Percentiles rank a stretch among this genome's conserved stretches.
These are phyloP conservation scores for Cenchrus fungigraminus DNA, from an alignment of 176 grass and related monocot genomes.

Conservation along the genomic window DNA sequence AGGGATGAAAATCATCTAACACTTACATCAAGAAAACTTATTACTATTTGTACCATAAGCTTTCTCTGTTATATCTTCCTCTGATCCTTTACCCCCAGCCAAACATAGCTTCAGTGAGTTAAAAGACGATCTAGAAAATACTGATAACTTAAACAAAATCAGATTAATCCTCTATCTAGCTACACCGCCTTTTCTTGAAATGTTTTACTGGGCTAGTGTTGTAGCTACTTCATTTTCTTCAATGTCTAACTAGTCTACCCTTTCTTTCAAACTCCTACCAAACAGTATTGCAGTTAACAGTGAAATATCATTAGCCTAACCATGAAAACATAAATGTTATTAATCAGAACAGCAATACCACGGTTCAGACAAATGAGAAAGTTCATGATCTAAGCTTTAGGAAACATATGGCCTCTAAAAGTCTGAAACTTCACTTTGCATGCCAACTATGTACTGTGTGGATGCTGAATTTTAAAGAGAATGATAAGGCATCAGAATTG, in stretches of 20 bases:
- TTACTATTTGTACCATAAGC: not conserved
- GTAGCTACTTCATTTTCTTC: conserved; percentile 2
- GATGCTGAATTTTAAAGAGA: not conserved
- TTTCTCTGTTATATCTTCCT: not conserved
- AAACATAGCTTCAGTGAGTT: conserved; percentile 3
- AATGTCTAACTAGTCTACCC: not conserved
- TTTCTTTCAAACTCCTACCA: conserved; percentile 9
- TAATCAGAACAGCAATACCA: conserved; percentile 4
- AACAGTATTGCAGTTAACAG: not conserved
- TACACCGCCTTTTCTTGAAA: not conserved
- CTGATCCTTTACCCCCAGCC: conserved; percentile 4
- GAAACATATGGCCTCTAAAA: not conserved
- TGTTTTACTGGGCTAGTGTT: not conserved
- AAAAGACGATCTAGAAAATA: not conserved
- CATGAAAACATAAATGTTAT: conserved; percentile 2
- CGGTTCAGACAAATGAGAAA: conserved; percentile 2
- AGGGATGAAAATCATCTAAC: not conserved
- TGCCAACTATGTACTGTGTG: not conserved
- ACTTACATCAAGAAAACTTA: not conserved
- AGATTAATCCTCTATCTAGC: not conserved
- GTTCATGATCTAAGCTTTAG: not conserved
- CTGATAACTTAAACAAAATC: not conserved
- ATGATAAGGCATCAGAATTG: not conserved
- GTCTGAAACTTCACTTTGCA: not conserved
- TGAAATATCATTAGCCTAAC: not conserved